Evolutionary conservation across 2,329 filamentous ascomycete genomes (phyloP), one percentile per base, ranked within the genome.

Genomic region (Xylariales sp.): DNA sequence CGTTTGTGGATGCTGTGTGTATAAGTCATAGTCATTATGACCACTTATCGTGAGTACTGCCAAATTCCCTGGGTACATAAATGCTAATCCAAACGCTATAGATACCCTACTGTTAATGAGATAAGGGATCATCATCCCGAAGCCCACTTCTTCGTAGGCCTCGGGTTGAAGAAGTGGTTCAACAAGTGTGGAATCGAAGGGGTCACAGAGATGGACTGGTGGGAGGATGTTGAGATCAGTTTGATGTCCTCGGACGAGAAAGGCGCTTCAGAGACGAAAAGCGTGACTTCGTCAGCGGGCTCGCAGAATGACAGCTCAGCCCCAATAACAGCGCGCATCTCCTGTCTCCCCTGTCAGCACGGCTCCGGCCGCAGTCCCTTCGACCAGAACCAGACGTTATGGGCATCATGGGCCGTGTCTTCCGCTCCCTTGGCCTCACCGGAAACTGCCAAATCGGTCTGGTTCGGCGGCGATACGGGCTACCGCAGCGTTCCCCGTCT

Each of bases 21-120:
- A 95, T 95, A 51, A 88, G 82, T 14, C 90, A 96, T 64, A 89
- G 83, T 53, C 91, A 96, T 65, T 96, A 96, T 61, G 91, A 96
- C 63, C 91, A 96, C 58, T 70, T 97, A 10, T 91, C 86, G 1
- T n/a, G n/a, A n/a, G n/a, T n/a, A n/a, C n/a, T n/a, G n/a, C n/a
- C n/a, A n/a, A n/a, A n/a, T n/a, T n/a, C n/a, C n/a, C n/a, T n/a
- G n/a, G n/a, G n/a, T n/a, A n/a, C n/a, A n/a, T n/a, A n/a, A n/a
- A n/a, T n/a, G n/a, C n/a, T n/a, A n/a, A n/a, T n/a, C n/a, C n/a
- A n/a, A n/a, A n/a, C n/a, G n/a, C n/a, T n/a, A n/a, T n/a, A n/a
- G n/a, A n/a, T 80, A 88, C 53, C 75, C 80, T 0, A 88, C 85
- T 0, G 76, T 95, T 16, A 72, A 76, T 46, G 78, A 87, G 52